Percentiles rank a stretch among this genome's conserved stretches.
Evolutionary conservation across 352 stramenopile genomes (phyloP).

Genomic region (Phytophthora citricola): DNA sequence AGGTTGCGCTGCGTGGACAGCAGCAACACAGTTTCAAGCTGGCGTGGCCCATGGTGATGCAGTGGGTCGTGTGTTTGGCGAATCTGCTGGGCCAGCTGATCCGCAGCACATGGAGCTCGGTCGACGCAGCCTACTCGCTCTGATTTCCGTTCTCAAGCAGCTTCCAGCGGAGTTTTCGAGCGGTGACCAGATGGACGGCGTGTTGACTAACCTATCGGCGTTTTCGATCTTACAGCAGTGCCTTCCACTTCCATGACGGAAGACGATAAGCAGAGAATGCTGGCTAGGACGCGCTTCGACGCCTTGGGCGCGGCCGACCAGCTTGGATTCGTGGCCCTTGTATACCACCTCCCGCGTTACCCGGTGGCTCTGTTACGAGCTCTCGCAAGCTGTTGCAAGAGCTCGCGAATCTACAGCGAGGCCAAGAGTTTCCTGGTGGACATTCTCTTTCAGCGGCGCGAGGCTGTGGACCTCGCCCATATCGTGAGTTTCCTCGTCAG

Average conservation of each 20-base stretch:
- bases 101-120: slow-evolving; percentile 65
- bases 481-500: slow-evolving; percentile 87
- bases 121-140: slow-evolving; percentile 62
- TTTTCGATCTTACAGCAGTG: slow-evolving; percentile 67
- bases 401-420: slow-evolving; percentile 53
- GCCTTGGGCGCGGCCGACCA: slow-evolving; percentile 57
- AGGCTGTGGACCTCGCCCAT: slow-evolving; percentile 71
- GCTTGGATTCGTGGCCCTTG: slow-evolving; percentile 70
- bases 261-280: slow-evolving; percentile 34
- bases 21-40: slow-evolving; percentile 33
- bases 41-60: slow-evolving; percentile 67
- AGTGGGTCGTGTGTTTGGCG: slow-evolving; percentile 78
- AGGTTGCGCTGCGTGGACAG: slow-evolving; percentile 43
- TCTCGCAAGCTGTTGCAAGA: slow-evolving; percentile 82
- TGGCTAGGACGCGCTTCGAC: slow-evolving; percentile 58
- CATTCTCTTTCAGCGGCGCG: slow-evolving; percentile 72
- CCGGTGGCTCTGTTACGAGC: slow-evolving; percentile 71
- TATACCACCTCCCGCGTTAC: slow-evolving; percentile 82
- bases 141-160: slow-evolving; percentile 84
- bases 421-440: slow-evolving; percentile 88
- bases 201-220: slow-evolving; percentile 61
- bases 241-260: slow-evolving; percentile 32
- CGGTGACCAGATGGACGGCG: slow-evolving; percentile 54
- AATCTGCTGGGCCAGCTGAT: slow-evolving; percentile 62
- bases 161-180: slow-evolving; percentile 59